These are phyloP conservation scores for Mycena chlorophos DNA, from an alignment of 768 basidiomycete species.

Conservation along the genomic window DNA sequence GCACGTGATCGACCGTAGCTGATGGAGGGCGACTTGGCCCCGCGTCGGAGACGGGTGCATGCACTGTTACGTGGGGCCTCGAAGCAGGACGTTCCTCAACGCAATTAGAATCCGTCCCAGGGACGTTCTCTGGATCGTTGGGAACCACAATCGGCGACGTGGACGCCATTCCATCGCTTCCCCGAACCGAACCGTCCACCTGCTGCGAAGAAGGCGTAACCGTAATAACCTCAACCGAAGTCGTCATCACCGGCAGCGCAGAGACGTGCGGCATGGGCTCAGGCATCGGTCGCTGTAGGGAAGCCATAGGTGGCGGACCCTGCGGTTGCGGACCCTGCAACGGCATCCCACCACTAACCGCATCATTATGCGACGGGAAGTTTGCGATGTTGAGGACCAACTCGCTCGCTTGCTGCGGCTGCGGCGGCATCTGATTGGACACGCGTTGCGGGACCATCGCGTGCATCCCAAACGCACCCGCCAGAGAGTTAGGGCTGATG, in stretches of 20 bases:
- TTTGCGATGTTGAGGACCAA: conserved; percentile 9
- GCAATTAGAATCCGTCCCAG: background rate
- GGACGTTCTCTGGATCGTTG: background rate
- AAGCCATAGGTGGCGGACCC: background rate
- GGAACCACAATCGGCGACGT: background rate
- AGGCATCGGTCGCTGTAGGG: background rate
- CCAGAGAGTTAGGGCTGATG: background rate
- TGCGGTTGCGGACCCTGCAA: background rate
- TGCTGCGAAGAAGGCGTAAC: background rate
- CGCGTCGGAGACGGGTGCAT: background rate
- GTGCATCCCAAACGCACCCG: background rate
- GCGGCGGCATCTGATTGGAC: background rate
- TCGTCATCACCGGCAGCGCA: no score
- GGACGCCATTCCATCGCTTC: background rate
- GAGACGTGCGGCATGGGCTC: no score
- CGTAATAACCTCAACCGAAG: no score
- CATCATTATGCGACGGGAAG: conserved; percentile 7
- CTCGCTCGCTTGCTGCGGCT: conserved; percentile 12
- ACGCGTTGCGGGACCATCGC: background rate
- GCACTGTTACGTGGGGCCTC: no score
- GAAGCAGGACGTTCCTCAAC: no score
- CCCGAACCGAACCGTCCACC: background rate
- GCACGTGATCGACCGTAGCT: background rate
- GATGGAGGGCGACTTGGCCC: background rate
- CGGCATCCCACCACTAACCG: background rate